These are phyloP conservation scores for Heritiera fomes DNA, from an alignment of 345 rosid genomes.

Conservation along the genomic window DNA sequence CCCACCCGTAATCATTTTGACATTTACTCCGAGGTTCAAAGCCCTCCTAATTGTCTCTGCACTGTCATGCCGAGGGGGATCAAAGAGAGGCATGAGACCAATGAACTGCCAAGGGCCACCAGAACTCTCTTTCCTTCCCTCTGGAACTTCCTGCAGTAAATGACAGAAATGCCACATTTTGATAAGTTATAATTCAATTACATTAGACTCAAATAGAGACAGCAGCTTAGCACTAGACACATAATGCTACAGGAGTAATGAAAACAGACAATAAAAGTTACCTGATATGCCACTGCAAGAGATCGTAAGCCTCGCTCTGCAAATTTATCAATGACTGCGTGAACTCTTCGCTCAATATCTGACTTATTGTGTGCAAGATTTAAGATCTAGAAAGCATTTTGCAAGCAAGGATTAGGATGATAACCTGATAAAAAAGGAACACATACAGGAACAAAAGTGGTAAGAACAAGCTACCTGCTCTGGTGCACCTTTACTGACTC, in stretches of 20 bases:
- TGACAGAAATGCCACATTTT: background rate
- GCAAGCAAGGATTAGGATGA: slow-evolving; percentile 26
- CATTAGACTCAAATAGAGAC: background rate
- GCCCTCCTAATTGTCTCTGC: slow-evolving; percentile 97
- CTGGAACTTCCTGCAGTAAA: slow-evolving; percentile 83
- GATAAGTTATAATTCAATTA: background rate
- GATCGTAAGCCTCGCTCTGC: slow-evolving; percentile 95
- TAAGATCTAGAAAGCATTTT: slow-evolving; percentile 59
- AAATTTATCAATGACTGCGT: slow-evolving; percentile 90
- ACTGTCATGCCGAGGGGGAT: slow-evolving; percentile 98
- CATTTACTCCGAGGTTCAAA: slow-evolving; percentile 92
- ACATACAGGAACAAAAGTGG: background rate
- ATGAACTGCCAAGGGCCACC: slow-evolving; percentile 97
- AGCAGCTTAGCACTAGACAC: background rate
- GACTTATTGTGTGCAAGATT: slow-evolving; percentile 84
- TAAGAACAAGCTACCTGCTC: slow-evolving; percentile 67
- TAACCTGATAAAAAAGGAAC: background rate
- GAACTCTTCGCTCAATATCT: slow-evolving; percentile 90
- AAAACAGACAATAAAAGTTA: slow-evolving; percentile 23
- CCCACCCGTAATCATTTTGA: slow-evolving; percentile 95
- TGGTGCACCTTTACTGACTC: slow-evolving; percentile 99
- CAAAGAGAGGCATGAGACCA: slow-evolving; percentile 98
- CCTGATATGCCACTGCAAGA: slow-evolving; percentile 98
- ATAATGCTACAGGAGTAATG: background rate
- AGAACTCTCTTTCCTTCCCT: slow-evolving; percentile 78